Conservation (phyloP, 768 basidiomycete genomes). For the Lyophyllum decastes region DNA sequence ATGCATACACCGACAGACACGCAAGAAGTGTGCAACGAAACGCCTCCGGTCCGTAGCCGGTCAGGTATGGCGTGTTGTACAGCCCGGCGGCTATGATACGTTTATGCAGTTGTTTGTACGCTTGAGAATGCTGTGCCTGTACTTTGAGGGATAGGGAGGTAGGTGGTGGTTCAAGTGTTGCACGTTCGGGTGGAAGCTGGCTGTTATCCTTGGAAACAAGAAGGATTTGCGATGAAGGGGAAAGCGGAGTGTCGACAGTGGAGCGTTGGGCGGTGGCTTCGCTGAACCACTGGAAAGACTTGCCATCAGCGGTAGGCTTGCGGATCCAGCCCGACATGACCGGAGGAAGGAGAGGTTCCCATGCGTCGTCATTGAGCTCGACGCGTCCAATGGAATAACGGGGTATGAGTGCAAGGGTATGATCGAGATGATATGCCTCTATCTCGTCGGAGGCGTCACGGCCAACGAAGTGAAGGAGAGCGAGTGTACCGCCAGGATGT, state of each 20-base stretch:
- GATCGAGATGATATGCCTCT: conserved; percentile 80
- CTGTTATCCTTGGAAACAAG: conserved; percentile 50
- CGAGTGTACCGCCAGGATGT: conserved; percentile 89
- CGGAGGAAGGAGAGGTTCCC: conserved; percentile 85
- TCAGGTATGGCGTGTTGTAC: conserved; percentile 79
- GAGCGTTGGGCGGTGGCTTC: conserved; percentile 53
- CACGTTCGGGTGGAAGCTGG: conserved; percentile 38
- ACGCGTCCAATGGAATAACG: conserved; percentile 74
- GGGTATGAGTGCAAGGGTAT: conserved; percentile 54
- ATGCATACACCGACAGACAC: conserved; percentile 57
- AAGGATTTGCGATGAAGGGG: conserved; percentile 55
- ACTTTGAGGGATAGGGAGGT: conserved; percentile 53
- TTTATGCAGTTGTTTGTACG: conserved; percentile 79
- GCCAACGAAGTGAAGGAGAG: conserved; percentile 93
- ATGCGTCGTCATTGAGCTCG: conserved; percentile 54
- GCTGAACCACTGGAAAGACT: conserved; percentile 54
- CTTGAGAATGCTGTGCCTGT: conserved; percentile 69
- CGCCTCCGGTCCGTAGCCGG: conserved; percentile 90
- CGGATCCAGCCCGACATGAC: conserved; percentile 84
- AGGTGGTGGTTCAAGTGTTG: conserved; percentile 53
- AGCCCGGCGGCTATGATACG: conserved; percentile 78
- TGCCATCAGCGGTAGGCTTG: conserved; percentile 34
- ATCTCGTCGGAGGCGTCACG: conserved; percentile 95
- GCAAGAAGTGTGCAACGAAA: conserved; percentile 75
- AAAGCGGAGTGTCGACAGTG: conserved; percentile 27